Base-by-base conservation (phyloP, 148 eudicot species). In the Vaccinium macrocarpon region DNA sequence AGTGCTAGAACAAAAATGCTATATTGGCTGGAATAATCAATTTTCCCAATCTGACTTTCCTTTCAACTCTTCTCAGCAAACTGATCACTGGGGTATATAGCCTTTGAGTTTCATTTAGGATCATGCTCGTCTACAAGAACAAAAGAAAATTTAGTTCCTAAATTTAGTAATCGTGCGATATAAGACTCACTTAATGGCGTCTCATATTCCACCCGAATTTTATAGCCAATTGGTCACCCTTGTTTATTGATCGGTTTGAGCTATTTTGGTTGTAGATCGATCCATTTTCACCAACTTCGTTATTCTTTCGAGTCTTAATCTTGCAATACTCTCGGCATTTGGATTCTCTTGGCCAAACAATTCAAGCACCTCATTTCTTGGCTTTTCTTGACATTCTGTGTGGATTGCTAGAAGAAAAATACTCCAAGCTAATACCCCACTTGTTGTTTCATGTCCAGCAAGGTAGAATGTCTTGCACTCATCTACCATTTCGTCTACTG, bases 351-450 rank as follows among this genome's bases (percentile, higher is more conserved):
- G 72, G 52, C 82, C 82, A 59, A 59, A 80, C 7, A 21, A 13
- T 42, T 80, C 71, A 51, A 80, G 49, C 49, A 80, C 82, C 52
- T 80, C 82, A 51, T 18, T 35, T 16, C 82, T 80, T 5, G 71
- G 72, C 46, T 38, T 80, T 4, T 80, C 82, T 80, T 80, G 82
- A 72, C 82, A 80, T 18, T 80, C 72, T 32, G 82, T 25, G 72
- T 80, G 72, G 27, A n/a, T 80, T 38, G 82, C 71, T n/a, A 80
- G 32, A 49, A 80, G 71, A 11, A 68, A 32, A 80, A 25, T 6
- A 8, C 32, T 11, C 82, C 82, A 80, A 4, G 72, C 50, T 3
- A 80, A 25, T 13, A 59, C 46, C 71, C 51, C 13, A 1, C 5
- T 80, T 0, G 82, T 80, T 5, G 82, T 80, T 11, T 80, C 82